Evolutionary conservation across 2,329 filamentous ascomycete species (phyloP).

Genomic region (Colletotrichum sp.): DNA sequence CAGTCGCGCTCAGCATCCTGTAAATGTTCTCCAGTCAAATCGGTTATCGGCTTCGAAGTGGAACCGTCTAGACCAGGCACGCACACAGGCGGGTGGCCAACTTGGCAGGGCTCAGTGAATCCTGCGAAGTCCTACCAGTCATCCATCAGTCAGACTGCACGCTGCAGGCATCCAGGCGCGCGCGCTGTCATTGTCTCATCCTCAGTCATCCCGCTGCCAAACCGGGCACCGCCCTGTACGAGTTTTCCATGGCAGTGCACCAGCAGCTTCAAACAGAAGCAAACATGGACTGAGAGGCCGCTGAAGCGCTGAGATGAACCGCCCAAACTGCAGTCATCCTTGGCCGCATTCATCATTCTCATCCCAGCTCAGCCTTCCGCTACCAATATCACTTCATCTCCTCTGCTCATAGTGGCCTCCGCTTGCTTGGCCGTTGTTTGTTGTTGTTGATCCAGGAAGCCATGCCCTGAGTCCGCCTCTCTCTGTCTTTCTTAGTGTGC

Average conservation of each 20-base stretch:
- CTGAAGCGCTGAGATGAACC: conserved; percentile 1
- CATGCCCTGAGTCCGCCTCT: not conserved
- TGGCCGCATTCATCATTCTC: not conserved
- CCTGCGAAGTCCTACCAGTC: not conserved
- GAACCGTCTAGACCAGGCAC: not conserved
- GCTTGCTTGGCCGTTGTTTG: not conserved
- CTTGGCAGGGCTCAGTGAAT: not conserved
- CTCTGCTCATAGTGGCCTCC: not conserved
- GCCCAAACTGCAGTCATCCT: not conserved
- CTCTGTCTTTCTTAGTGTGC: not conserved
- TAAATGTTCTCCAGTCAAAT: conserved; percentile 7
- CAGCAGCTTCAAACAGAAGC: not conserved
- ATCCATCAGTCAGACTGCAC: not conserved
- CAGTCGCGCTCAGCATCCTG: accelerated
- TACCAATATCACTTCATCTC: not conserved
- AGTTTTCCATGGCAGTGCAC: not conserved
- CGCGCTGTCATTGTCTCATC: not conserved
- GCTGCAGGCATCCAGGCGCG: not conserved
- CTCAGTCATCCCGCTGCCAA: not conserved
- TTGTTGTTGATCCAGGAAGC: not conserved
- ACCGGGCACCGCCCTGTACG: not conserved
- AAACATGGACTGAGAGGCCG: not conserved
- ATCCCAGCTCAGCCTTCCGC: not conserved
- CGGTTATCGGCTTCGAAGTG: not conserved
- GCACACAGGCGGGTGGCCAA: not conserved